Evolutionary conservation across 2,329 filamentous ascomycete species (phyloP).

Genomic region (Epichloe amarillans): DNA sequence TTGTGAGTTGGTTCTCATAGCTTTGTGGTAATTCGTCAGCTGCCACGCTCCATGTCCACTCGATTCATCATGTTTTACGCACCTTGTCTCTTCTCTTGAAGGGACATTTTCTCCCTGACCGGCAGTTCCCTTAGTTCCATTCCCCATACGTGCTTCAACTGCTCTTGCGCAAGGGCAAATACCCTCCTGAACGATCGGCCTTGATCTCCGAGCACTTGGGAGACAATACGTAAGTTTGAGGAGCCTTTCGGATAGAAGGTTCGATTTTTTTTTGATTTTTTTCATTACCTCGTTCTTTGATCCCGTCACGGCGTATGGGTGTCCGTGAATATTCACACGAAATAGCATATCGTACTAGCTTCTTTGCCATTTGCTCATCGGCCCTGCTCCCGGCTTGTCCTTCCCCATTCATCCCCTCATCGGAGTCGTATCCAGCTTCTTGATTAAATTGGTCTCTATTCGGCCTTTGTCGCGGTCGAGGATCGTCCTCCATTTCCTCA

Average conservation of each 20-base stretch:
- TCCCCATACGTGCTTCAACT: slow-evolving; percentile 64
- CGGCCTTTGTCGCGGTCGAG: slow-evolving; percentile 19
- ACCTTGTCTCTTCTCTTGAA: slow-evolving; percentile 68
- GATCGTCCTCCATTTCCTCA: slow-evolving; percentile 21
- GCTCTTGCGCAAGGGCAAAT: slow-evolving; percentile 62
- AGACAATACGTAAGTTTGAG: not conserved
- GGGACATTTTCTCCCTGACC: slow-evolving; percentile 62
- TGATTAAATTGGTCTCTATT: slow-evolving; percentile 18
- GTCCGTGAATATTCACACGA: slow-evolving; percentile 52
- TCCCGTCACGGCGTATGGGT: slow-evolving; percentile 46
- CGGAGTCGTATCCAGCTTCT: slow-evolving; percentile 21
- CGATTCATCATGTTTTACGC: slow-evolving; percentile 10
- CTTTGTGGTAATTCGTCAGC: slow-evolving; percentile 12
- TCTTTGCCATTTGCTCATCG: slow-evolving; percentile 45
- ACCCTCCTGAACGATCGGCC: slow-evolving; percentile 60
- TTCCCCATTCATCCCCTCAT: slow-evolving; percentile 23
- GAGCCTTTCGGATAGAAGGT: not conserved
- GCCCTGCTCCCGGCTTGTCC: slow-evolving; percentile 22
- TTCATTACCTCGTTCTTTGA: slow-evolving; percentile 45
- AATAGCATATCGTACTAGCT: slow-evolving; percentile 54
- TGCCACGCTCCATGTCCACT: not conserved
- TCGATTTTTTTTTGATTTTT: no score
- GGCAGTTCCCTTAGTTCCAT: slow-evolving; percentile 86
- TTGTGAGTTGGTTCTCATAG: slow-evolving; percentile 32
- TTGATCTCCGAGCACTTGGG: slow-evolving; percentile 55